Conservation (phyloP, 2,329 filamentous ascomycete genomes). For the Cladosporium colombiae region DNA sequence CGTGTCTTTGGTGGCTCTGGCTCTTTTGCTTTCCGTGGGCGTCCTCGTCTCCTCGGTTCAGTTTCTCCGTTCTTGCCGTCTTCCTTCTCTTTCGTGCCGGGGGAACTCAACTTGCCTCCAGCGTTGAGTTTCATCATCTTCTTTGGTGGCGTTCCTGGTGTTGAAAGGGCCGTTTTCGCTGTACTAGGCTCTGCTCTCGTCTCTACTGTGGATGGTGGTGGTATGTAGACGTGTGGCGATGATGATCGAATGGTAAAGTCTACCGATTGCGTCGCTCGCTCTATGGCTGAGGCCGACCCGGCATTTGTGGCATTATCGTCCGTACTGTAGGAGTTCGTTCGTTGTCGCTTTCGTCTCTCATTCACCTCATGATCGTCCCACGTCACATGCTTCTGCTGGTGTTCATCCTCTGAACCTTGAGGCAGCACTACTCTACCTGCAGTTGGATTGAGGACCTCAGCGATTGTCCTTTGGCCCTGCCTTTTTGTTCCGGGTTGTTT, state of each 20-base stretch:
- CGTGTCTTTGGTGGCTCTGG: constrained; percentile 24
- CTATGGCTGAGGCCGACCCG: neutral
- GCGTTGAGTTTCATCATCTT: constrained; percentile 45
- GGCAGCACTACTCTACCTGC: neutral
- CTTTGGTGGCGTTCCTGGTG: constrained; percentile 33
- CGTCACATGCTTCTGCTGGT: constrained; percentile 4
- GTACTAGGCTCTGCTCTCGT: neutral
- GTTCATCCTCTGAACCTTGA: neutral
- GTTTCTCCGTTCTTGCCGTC: constrained; percentile 23
- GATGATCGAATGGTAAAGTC: neutral
- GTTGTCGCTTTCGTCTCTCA: constrained; percentile 41
- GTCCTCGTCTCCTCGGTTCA: constrained; percentile 31
- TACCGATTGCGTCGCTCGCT: no score
- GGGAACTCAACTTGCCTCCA: constrained; percentile 49
- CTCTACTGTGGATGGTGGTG: constrained; percentile 20
- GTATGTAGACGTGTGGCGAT: constrained; percentile 8
- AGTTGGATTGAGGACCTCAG: constrained; percentile 29
- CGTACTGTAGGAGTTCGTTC: constrained; percentile 34
- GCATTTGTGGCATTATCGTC: neutral
- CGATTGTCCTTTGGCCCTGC: constrained; percentile 33
- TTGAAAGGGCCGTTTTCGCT: constrained; percentile 19
- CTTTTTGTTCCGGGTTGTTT: constrained; percentile 17
- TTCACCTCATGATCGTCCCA: constrained; percentile 32
- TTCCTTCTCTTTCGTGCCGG: constrained; percentile 30
- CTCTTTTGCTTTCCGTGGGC: constrained; percentile 33